Conservation (phyloP, 2,329 filamentous ascomycete genomes). For the Blastomyces gilchristii region DNA sequence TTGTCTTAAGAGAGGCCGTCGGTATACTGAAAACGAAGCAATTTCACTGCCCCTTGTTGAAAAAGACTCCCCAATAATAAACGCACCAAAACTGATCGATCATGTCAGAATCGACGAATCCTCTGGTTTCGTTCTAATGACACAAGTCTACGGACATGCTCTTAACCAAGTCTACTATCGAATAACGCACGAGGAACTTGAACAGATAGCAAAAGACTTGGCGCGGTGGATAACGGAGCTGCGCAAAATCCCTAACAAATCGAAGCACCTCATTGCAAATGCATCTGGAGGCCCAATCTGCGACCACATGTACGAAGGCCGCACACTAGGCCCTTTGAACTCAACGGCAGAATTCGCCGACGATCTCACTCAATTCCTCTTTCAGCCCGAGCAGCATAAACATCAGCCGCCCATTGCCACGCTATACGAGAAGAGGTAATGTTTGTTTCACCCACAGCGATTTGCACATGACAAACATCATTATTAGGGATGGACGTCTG, state of each 20-base stretch:
- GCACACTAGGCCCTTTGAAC: slow-evolving; percentile 8
- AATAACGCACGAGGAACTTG: slow-evolving; percentile 13
- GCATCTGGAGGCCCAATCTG: slow-evolving; percentile 11
- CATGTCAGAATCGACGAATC: slow-evolving; percentile 7
- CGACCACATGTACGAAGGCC: slow-evolving; percentile 10
- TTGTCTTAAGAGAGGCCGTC: slow-evolving; percentile 11
- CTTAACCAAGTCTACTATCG: slow-evolving; percentile 5
- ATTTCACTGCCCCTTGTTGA: slow-evolving; percentile 13
- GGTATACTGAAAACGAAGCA: slow-evolving; percentile 11
- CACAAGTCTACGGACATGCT: slow-evolving; percentile 10
- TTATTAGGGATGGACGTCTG: slow-evolving; percentile 9
- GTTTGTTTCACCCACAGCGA: slow-evolving; percentile 14
- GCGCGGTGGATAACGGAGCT: slow-evolving; percentile 10
- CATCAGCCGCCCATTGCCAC: slow-evolving; percentile 2
- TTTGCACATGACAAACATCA: slow-evolving; percentile 12
- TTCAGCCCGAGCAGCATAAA: not conserved
- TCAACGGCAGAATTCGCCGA: slow-evolving; percentile 10
- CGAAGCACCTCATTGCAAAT: slow-evolving; percentile 8
- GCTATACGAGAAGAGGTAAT: slow-evolving; percentile 11
- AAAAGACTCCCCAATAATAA: slow-evolving; percentile 10
- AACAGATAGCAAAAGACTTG: slow-evolving; percentile 12
- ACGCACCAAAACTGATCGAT: slow-evolving; percentile 12
- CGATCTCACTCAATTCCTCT: slow-evolving; percentile 2
- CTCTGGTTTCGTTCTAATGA: slow-evolving; percentile 14
- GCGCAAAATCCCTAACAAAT: slow-evolving; percentile 9